These are phyloP conservation scores for Cyphellophora attinorum DNA, from an alignment of 2,329 filamentous ascomycete genomes.

Conservation along the genomic window DNA sequence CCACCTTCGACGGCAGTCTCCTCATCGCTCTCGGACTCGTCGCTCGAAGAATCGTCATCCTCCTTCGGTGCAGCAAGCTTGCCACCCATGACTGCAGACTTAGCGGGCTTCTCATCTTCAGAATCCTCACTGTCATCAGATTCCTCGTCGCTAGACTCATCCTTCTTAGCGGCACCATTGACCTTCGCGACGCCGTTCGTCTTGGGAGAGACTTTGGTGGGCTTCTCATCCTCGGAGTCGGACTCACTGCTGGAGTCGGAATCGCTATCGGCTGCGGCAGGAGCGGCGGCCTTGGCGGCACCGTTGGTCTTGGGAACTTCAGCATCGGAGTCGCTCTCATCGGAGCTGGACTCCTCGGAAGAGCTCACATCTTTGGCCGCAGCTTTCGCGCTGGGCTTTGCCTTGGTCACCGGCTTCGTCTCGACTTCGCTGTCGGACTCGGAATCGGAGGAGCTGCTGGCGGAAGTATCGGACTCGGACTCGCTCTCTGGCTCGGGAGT, in stretches of 20 bases:
- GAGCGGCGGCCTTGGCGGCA: slow-evolving; percentile 9
- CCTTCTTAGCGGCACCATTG: slow-evolving; percentile 5
- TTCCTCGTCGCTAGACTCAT: slow-evolving; percentile 18
- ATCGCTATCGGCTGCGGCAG: slow-evolving; percentile 6
- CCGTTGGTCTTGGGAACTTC: slow-evolving; percentile 13
- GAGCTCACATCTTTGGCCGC: slow-evolving; percentile 23
- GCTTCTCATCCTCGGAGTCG: slow-evolving; percentile 15
- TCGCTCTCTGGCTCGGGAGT: slow-evolving; percentile 26
- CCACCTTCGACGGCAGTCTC: slow-evolving; percentile 14
- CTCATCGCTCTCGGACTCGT: slow-evolving; percentile 21
- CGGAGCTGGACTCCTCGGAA: slow-evolving; percentile 22
- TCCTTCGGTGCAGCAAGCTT: slow-evolving; percentile 19
- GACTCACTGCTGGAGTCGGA: slow-evolving; percentile 21
- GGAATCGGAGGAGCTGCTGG: slow-evolving; percentile 21
- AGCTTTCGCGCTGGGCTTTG: slow-evolving; percentile 25
- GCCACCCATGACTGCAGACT: slow-evolving; percentile 2
- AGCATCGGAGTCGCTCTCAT: slow-evolving; percentile 20
- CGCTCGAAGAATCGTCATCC: slow-evolving; percentile 6
- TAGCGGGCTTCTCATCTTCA: slow-evolving; percentile 10
- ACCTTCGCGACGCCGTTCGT: slow-evolving; percentile 5
- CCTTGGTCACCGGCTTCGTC: slow-evolving; percentile 24
- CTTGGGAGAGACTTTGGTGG: slow-evolving; percentile 9
- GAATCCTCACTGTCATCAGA: slow-evolving; percentile 22
- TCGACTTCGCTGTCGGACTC: slow-evolving; percentile 23
- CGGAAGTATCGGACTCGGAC: slow-evolving; percentile 29